These are phyloP conservation scores for Capsicum baccatum DNA, from an alignment of 257 asterid genomes.

Conservation along the genomic window DNA sequence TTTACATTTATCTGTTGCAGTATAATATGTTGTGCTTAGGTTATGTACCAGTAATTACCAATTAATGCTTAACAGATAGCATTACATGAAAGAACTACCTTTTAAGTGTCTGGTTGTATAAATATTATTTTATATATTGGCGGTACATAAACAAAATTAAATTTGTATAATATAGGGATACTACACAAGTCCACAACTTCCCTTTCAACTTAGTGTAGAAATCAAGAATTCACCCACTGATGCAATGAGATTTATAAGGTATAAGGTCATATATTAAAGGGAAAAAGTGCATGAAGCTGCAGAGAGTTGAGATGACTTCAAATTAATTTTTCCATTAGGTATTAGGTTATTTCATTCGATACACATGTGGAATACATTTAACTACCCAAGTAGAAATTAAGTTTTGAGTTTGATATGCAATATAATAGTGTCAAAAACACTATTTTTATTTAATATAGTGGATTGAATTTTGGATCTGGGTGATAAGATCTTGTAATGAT, in stretches of 20 bases:
- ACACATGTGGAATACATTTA: not conserved
- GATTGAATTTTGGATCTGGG: conserved; percentile 5
- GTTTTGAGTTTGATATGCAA: not conserved
- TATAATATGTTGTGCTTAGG: no score
- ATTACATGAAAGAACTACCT: not conserved
- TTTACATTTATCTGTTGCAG: not conserved
- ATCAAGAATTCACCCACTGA: not conserved
- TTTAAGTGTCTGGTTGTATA: not conserved
- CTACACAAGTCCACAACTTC: not conserved
- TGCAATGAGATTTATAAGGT: not conserved
- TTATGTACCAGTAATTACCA: no score
- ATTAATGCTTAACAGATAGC: not conserved
- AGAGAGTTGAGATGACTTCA: not conserved
- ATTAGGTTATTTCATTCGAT: not conserved
- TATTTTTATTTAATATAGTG: not conserved
- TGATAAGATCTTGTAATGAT: conserved; percentile 22
- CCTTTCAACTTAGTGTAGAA: not conserved
- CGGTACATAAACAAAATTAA: not conserved
- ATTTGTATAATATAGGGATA: not conserved
- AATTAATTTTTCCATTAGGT: not conserved
- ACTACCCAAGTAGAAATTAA: not conserved
- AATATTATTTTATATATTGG: not conserved
- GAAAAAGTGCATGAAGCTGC: conserved; percentile 3
- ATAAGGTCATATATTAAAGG: not conserved
- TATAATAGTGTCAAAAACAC: not conserved